These are phyloP conservation scores for Geotrichum histeridarum DNA, from an alignment of 1,139 yeast genomes.

Conservation along the genomic window DNA sequence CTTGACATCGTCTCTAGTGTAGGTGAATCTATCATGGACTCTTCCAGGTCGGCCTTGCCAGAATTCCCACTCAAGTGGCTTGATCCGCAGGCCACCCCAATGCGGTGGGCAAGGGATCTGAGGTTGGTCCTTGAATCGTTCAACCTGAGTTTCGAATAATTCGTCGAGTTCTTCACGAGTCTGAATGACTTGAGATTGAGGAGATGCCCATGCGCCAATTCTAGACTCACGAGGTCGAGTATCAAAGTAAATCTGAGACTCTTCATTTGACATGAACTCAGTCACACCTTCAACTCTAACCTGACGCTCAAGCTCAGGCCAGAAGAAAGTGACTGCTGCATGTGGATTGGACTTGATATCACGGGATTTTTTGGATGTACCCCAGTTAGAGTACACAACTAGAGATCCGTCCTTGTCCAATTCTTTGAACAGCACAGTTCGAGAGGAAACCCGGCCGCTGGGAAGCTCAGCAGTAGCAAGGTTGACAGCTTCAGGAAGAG, in stretches of 20 bases:
- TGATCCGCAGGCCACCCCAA: constrained; percentile 92
- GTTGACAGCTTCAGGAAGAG: constrained; percentile 72
- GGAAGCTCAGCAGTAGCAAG: constrained; percentile 85
- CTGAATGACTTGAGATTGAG: constrained; percentile 63
- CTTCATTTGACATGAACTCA: constrained; percentile 68
- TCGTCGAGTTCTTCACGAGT: constrained; percentile 60
- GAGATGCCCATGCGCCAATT: constrained; percentile 96
- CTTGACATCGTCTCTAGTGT: constrained; percentile 49
- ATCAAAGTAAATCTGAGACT: constrained; percentile 68
- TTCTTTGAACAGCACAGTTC: constrained; percentile 83
- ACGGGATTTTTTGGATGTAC: constrained; percentile 67
- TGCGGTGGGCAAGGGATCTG: constrained; percentile 83
- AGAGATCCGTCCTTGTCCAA: constrained; percentile 73
- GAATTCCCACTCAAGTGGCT: constrained; percentile 87
- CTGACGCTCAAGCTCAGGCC: constrained; percentile 87
- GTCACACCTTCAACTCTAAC: constrained; percentile 86
- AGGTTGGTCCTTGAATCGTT: constrained; percentile 56
- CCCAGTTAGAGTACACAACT: constrained; percentile 91
- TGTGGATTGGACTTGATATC: constrained; percentile 69
- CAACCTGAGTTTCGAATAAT: constrained; percentile 43
- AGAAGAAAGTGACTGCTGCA: constrained; percentile 85
- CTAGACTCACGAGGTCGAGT: constrained; percentile 90
- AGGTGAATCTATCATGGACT: constrained; percentile 85
- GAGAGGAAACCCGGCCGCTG: constrained; percentile 76
- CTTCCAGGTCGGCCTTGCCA: constrained; percentile 96